Conservation (phyloP, 2,329 filamentous ascomycete genomes). For the Cytospora piceae region DNA sequence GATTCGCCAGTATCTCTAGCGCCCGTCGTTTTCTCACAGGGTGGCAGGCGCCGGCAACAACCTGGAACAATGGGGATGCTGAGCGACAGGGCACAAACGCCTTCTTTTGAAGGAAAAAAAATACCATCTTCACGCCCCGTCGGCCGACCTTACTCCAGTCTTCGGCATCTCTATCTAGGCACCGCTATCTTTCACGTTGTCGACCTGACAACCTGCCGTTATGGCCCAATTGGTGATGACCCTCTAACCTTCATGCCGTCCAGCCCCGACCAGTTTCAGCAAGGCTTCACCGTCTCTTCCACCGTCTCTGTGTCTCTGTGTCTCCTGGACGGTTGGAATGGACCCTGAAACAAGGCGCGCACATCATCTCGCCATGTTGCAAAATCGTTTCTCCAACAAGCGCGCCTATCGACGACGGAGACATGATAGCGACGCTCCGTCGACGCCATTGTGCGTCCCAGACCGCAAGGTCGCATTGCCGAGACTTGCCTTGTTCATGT, state of each 20-base stretch:
- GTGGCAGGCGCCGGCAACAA: constrained; percentile 12
- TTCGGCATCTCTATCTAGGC: constrained; percentile 3
- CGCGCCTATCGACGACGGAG: constrained; percentile 6
- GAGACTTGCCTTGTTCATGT: constrained; percentile 14
- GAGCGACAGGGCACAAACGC: constrained; percentile 5
- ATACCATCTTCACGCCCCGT: neutral
- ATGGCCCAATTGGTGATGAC: constrained; percentile 3
- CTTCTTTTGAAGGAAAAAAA: neutral
- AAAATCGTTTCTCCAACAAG: neutral
- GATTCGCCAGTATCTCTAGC: constrained; percentile 24
- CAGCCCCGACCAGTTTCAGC: constrained; percentile 24
- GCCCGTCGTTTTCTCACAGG: constrained; percentile 15
- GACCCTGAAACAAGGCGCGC: constrained; percentile 25
- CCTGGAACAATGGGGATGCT: neutral
- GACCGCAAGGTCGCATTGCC: constrained; percentile 21
- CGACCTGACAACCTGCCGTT: constrained; percentile 9
- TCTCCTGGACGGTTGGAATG: constrained; percentile 22
- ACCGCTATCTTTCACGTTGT: constrained; percentile 7
- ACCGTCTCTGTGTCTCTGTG: neutral
- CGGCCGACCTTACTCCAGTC: constrained; percentile 8
- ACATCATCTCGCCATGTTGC: constrained; percentile 10
- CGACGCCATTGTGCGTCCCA: constrained; percentile 29
- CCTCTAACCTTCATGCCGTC: constrained; percentile 6
- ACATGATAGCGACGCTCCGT: constrained; percentile 14
- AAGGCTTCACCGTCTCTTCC: constrained; percentile 13